Evolutionary conservation across 345 rosid species (phyloP).

Genomic region (Balakata baccata): DNA sequence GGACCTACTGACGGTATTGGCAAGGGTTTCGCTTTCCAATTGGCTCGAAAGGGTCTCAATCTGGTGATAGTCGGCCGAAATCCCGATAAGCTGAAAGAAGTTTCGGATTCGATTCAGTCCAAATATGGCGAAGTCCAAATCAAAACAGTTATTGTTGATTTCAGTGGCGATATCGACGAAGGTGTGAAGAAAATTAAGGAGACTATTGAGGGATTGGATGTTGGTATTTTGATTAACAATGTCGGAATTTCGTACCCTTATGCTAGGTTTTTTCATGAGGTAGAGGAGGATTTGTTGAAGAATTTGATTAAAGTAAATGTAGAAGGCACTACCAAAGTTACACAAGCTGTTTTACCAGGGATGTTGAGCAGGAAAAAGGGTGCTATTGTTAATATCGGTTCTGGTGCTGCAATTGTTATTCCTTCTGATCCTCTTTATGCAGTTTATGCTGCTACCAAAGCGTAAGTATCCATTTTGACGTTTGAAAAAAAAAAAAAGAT

Average conservation of each 20-base stretch:
- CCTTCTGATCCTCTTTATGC: conserved; percentile 97
- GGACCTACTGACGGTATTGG: conserved; percentile 97
- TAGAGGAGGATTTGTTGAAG: conserved; percentile 61
- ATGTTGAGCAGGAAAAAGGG: conserved; percentile 87
- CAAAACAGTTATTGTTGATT: conserved; percentile 72
- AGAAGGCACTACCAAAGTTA: conserved; percentile 89
- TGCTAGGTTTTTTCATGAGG: conserved; percentile 89
- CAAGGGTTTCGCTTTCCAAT: conserved; percentile 74
- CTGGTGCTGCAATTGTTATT: conserved; percentile 82
- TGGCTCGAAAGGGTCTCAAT: conserved; percentile 73
- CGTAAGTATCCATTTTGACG: conserved; percentile 40
- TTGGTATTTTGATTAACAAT: conserved; percentile 81
- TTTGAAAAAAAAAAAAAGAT: neutral
- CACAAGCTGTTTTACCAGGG: conserved; percentile 71
- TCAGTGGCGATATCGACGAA: conserved; percentile 74
- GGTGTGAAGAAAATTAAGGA: conserved; percentile 68
- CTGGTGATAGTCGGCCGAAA: conserved; percentile 81
- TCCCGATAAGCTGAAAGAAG: conserved; percentile 60
- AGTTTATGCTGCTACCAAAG: conserved; percentile 85
- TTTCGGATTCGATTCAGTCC: conserved; percentile 54
- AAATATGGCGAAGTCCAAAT: conserved; percentile 49
- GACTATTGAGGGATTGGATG: conserved; percentile 61
- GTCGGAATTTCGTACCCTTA: conserved; percentile 93
- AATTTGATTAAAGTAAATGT: conserved; percentile 73
- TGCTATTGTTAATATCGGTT: conserved; percentile 90